Percentiles rank a stretch among this genome's conserved stretches.
These are phyloP conservation scores for Pestalotiopsis sp. DNA, from an alignment of 2,329 filamentous ascomycete species.

Conservation along the genomic window DNA sequence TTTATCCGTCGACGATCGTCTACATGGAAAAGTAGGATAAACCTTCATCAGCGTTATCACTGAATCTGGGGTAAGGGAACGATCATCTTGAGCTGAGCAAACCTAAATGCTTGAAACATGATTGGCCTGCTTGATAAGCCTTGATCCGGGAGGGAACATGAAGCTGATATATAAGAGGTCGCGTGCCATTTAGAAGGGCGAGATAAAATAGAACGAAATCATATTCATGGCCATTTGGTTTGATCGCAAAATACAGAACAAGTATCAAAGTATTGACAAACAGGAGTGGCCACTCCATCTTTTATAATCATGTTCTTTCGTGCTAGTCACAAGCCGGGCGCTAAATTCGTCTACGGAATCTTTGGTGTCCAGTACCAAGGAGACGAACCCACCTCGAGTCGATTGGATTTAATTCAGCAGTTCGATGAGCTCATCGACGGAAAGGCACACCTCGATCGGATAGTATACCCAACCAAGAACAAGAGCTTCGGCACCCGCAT, in stretches of 20 bases:
- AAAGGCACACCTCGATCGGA: neutral
- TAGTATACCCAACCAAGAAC: neutral
- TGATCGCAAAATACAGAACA: neutral
- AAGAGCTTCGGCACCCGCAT: neutral
- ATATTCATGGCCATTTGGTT: neutral
- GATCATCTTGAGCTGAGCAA: neutral
- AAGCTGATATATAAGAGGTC: neutral
- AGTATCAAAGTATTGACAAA: neutral
- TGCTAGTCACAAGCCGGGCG: neutral
- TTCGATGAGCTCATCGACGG: neutral
- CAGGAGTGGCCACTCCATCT: neutral
- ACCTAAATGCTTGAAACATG: neutral
- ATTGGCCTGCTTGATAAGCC: neutral
- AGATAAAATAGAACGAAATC: neutral
- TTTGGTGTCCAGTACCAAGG: constrained; percentile 2
- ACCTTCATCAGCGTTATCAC: neutral
- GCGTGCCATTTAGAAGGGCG: neutral
- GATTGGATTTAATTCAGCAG: neutral
- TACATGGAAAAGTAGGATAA: too few species aligned
- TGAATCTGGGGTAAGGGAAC: neutral
- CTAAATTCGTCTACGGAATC: constrained; percentile 1
- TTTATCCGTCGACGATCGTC: neutral
- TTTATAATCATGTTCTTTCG: neutral
- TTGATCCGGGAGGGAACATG: neutral
- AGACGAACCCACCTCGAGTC: neutral